Evolutionary conservation across 208 protist species (phyloP), one percentile per base, ranked within the genome.

Genomic region (Trypanosoma caninum): DNA sequence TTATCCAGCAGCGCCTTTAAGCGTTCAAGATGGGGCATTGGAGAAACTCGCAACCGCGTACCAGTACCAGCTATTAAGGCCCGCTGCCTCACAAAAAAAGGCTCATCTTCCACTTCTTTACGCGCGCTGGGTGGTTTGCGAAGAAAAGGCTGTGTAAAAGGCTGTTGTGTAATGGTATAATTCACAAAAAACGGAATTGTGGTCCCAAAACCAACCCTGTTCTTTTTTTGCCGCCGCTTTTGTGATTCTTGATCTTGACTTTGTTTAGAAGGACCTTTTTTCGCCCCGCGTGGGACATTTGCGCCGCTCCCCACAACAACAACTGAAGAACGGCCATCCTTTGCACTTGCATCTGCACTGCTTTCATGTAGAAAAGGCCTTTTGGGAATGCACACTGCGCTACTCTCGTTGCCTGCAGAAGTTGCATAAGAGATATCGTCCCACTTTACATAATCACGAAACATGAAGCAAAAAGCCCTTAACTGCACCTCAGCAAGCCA

Each of bases 341-440:
- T 18, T 52, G 11, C 23, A 31, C 1, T 0, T 11, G 50, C 18
- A n/a, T n/a, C n/a, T n/a, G n/a, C n/a, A n/a, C n/a, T n/a, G n/a
- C n/a, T n/a, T n/a, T n/a, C n/a, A n/a, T n/a, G n/a, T n/a, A n/a
- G n/a, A n/a, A n/a, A n/a, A n/a, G n/a, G n/a, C n/a, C n/a, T n/a
- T n/a, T n/a, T n/a, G n/a, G n/a, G n/a, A n/a, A n/a, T n/a, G n/a
- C n/a, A n/a, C n/a, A n/a, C n/a, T n/a, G n/a, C n/a, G n/a, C 2
- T 9, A 2, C 10, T 4, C 4, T 27, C 30, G 16, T 52, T 23
- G 16, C 60, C 62, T 82, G 75, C 35, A 14, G 54, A 28, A 16
- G 75, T 78, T 37, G 69, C 71, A 67, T 94, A 94, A 56, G 75
- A 82, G 69, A 94, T 94, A 60, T 94, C 87, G 30, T 82, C 74